Base-by-base conservation (phyloP, 352 stramenopile species). In the Pythium phragmitis region DNA sequence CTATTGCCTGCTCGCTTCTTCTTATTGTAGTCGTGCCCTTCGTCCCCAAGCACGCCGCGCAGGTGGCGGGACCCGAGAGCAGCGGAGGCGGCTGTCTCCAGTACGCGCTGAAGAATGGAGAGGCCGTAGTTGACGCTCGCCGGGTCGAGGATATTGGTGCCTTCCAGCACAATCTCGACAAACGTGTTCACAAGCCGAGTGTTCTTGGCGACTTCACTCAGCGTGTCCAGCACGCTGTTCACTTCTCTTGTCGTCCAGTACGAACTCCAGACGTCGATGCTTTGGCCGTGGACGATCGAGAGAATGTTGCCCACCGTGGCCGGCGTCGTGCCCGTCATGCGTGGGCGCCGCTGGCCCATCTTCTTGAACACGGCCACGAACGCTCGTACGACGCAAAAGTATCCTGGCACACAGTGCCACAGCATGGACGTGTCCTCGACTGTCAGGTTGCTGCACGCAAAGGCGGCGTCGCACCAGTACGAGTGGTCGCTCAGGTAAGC, bases 91-190 rank as follows among this genome's bases (percentile, higher is more conserved):
- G 61, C 37, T 7, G 53, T 57, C 26, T 68, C 80, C 6, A 95
- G 59, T n/a, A 92, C 70, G 7, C 77, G 81, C 63, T 95, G 84
- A 17, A 95, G 71, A 14, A 91, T 82, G 11, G 81, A 80, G 55
- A 95, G 85, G 41, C 82, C 88, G 69, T 95, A 95, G 60, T 95
- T 92, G 26, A 92, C 86, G 47, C 80, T 95, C 19, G 76, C 69
- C 12, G 82, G 82, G 57, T 95, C 86, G 36, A 88, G 72, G 46
- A 95, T 89, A 49, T 95, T 95, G 21, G 84, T 95, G 48, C 82
- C 74, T 69, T 95, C 84, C 26, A 95, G 60, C 26, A 92, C 82
- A 28, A 91, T 77, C 59, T 92, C 80, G 48, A 95, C 83, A 7
- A 95, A 75, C 23, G 89, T 77, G 63, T 93, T 88, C 30, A 89